Evolutionary conservation across 2,329 filamentous ascomycete genomes (phyloP).

Genomic region (Fusarium sp.): DNA sequence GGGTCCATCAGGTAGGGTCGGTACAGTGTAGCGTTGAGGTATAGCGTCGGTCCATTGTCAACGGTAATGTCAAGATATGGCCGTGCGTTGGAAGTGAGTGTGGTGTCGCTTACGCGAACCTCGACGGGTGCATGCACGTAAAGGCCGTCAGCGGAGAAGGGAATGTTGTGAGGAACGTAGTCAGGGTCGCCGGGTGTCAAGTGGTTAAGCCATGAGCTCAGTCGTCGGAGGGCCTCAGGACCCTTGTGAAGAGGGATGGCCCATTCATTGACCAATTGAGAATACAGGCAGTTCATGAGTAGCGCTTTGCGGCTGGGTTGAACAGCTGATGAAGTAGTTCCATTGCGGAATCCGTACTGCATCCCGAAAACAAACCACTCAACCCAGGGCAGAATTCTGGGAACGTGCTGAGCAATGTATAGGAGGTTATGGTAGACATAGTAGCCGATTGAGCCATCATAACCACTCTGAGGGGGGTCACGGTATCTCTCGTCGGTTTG

Average conservation of each 20-base stretch:
- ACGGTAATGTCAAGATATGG: conserved; percentile 78
- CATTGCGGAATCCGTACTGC: conserved; percentile 91
- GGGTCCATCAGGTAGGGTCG: conserved; percentile 84
- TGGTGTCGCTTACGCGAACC: conserved; percentile 85
- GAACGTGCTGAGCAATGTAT: conserved; percentile 81
- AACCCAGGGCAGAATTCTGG: conserved; percentile 84
- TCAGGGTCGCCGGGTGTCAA: conserved; percentile 72
- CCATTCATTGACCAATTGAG: conserved; percentile 99
- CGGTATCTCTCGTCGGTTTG: conserved; percentile 74
- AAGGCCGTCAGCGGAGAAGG: conserved; percentile 81
- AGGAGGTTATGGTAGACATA: conserved; percentile 93
- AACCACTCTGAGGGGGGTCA: conserved; percentile 77
- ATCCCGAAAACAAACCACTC: conserved; percentile 98
- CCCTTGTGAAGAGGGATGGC: conserved; percentile 88
- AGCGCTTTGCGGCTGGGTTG: conserved; percentile 85
- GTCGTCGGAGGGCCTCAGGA: conserved; percentile 84
- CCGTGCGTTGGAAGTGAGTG: conserved; percentile 53
- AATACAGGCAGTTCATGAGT: conserved; percentile 97
- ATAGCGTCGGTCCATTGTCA: conserved; percentile 78
- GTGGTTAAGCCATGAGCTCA: conserved; percentile 86
- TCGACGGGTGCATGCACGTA: conserved; percentile 93
- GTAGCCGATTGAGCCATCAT: conserved; percentile 85
- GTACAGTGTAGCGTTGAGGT: conserved; percentile 92
- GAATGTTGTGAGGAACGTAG: conserved; percentile 77
- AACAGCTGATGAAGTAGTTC: conserved; percentile 77